phyloP scores from a whole-genome alignment of 176 grass and related monocot genomes.

The Oryza brachyantha region DNA sequence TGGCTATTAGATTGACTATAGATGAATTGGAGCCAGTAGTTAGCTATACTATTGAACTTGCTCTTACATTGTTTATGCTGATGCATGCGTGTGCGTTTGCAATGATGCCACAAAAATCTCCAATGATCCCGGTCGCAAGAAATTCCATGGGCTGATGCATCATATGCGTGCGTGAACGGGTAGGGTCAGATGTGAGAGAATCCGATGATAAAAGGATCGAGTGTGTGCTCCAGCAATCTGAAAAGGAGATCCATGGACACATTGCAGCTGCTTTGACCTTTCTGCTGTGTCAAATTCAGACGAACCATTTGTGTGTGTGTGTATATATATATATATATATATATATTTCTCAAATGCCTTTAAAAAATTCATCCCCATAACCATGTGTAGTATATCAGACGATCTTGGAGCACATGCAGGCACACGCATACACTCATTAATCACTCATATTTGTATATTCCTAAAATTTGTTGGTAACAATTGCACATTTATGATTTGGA shows the following conservation, averaged over 20 bases:
- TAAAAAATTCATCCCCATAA: background rate
- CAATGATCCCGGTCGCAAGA: background rate
- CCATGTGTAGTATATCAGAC: no score
- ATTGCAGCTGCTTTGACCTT: background rate
- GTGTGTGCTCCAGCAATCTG: background rate
- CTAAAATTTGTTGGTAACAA: no score
- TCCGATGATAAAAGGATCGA: conserved; percentile 20
- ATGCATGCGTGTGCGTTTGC: background rate
- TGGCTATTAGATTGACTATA: no score
- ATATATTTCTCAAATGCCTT: background rate
- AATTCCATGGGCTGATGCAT: background rate
- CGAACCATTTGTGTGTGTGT: no score
- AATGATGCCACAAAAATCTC: conserved; percentile 25
- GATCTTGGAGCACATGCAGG: no score
- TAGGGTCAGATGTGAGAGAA: conserved; percentile 26
- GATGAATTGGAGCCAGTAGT: no score
- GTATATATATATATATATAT: background rate
- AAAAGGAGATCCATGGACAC: conserved; percentile 3
- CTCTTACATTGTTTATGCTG: background rate
- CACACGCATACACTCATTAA: no score
- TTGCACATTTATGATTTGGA: no score
- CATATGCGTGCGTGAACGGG: background rate
- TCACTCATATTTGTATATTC: no score
- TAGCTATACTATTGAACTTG: no score
- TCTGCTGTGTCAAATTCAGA: background rate